Evolutionary conservation across 2,329 filamentous ascomycete species (phyloP), one percentile per base, ranked within the genome.

Genomic region (Hypoxylon sp.): DNA sequence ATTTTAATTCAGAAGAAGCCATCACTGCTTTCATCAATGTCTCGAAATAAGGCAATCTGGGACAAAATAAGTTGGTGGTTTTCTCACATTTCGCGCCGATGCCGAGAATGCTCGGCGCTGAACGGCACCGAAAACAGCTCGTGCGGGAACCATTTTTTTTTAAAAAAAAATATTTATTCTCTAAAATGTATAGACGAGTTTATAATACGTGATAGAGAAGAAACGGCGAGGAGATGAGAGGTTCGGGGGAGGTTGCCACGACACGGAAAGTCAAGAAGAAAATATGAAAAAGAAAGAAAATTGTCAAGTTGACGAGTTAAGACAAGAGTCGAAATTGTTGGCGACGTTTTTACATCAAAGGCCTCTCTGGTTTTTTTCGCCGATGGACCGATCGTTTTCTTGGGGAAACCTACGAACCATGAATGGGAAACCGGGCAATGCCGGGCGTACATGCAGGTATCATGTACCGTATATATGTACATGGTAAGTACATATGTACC

Each of bases 41-140:
- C 37, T 57, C 14, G 10, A 22, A 42, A 14, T 31, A 58, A 39
- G 47, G 47, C 14, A 55, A 55, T 52, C 47, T 3, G 19, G 19
- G 61, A 37, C 51, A 57, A 22, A 22, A 1, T 65, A 67, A 70
- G 47, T 60, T 68, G 61, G 22, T 17, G 24, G 46, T 3, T 29
- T 50, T 42, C 88, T 82, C 84, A 94, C 92, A 84, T 93, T 87
- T 83, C 90, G 87, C 78, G 92, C 90, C 79, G 92, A 91, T 80
- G 88, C 91, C 80, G 92, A 94, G 85, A 94, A 94, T 81, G 92
- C 91, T 80, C 92, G 90, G 84, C 90, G 88, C 86, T 94, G 92
- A 82, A 91, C 68, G 67, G 74, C 77, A 63, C 75, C 75, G 61
- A 79, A 77, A 60, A 77, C 67, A 71, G 74, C 73, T 73, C 77